Conservation (phyloP, 2,329 filamentous ascomycete genomes). For the Corniculantispora saksenae region DNA sequence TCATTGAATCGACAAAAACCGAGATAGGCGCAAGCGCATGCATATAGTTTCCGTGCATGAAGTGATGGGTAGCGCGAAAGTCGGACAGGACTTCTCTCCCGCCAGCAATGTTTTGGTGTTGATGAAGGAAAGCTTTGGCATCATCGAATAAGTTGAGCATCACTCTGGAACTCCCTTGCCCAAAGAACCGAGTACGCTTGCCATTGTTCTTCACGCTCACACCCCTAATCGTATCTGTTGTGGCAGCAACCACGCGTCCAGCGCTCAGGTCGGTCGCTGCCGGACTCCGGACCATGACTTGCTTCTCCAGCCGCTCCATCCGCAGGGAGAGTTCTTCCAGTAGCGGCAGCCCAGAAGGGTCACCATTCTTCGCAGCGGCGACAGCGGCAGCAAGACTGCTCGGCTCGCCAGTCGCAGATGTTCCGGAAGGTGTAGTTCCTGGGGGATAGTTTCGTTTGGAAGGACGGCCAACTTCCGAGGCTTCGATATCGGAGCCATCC, state of each 20-base stretch:
- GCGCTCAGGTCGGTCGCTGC: constrained; percentile 38
- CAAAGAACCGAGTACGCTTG: constrained; percentile 51
- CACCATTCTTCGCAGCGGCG: constrained; percentile 34
- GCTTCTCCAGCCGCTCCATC: constrained; percentile 56
- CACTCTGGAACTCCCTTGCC: constrained; percentile 54
- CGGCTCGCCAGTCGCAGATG: constrained; percentile 11
- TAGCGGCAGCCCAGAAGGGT: constrained; percentile 33
- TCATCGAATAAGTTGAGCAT: constrained; percentile 58
- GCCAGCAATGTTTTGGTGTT: constrained; percentile 41
- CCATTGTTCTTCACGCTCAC: constrained; percentile 51
- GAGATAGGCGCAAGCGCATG: constrained; percentile 52
- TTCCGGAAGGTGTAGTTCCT: constrained; percentile 25
- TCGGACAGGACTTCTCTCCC: constrained; percentile 45
- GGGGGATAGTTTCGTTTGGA: constrained; percentile 40
- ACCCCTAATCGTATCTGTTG: constrained; percentile 49
- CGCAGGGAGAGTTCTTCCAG: constrained; percentile 51
- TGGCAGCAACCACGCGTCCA: constrained; percentile 35
- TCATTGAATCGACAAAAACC: constrained; percentile 60
- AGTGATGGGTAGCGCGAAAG: constrained; percentile 49
- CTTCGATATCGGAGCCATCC: constrained; percentile 49
- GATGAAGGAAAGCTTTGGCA: constrained; percentile 52
- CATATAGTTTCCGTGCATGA: constrained; percentile 49
- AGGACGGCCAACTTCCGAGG: constrained; percentile 34
- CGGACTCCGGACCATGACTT: constrained; percentile 45
- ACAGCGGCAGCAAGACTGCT: constrained; percentile 6